Evolutionary conservation across 1,284 basidiomycete species (phyloP).

Genomic region (Ceratobasidium papillatum): DNA sequence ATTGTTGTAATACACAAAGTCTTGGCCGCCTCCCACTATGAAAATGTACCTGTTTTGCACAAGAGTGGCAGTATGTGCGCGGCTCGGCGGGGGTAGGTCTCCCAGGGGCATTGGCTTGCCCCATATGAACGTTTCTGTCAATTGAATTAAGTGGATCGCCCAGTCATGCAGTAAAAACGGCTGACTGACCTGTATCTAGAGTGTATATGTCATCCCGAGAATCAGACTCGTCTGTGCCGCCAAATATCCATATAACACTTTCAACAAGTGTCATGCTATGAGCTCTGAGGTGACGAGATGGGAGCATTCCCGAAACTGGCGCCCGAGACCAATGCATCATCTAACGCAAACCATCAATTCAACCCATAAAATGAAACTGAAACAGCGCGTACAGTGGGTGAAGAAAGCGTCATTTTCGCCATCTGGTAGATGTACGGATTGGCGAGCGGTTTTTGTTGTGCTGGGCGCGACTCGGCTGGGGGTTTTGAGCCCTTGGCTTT

Average conservation of each 20-base stretch:
- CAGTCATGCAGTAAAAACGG: conserved; percentile 1
- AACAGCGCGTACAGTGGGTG: conserved; percentile 7
- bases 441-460: conserved; percentile 12
- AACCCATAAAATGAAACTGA: not conserved
- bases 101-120: conserved; percentile 76
- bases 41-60: conserved; percentile 79
- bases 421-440: conserved; percentile 36
- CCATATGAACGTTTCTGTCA: conserved; percentile 89
- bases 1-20: conserved; percentile 82
- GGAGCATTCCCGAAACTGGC: conserved; percentile 79
- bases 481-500: conserved; percentile 16
- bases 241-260: conserved; percentile 84
- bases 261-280: conserved; percentile 88
- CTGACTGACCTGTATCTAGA: conserved; percentile 78
- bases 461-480: conserved; percentile 4
- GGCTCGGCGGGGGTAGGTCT: conserved; percentile 79
- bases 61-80: conserved; percentile 88
- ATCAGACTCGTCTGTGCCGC: conserved; percentile 84
- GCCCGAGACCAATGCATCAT: conserved; percentile 89
- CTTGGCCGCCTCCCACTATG: conserved; percentile 88
- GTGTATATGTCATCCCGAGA: conserved; percentile 82
- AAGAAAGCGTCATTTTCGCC: conserved; percentile 8
- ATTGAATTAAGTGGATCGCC: conserved; percentile 7
- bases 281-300: conserved; percentile 78
- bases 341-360: not conserved